phyloP scores from a whole-genome alignment of 768 basidiomycete species.

The Russula earlei region DNA sequence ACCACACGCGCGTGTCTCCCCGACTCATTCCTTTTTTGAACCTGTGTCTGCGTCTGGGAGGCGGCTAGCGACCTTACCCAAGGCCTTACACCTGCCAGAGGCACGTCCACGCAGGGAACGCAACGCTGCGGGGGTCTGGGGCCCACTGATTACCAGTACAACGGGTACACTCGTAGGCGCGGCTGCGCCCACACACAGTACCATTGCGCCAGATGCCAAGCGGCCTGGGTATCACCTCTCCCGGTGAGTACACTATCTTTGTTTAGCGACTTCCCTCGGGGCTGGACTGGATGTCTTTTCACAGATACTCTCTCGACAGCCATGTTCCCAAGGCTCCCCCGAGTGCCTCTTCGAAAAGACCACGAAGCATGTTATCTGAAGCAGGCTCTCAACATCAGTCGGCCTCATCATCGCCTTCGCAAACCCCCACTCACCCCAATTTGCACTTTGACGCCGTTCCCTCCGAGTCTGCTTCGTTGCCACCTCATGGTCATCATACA shows the following conservation, averaged over 20 bases:
- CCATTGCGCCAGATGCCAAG: slow-evolving; percentile 48
- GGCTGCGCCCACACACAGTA: slow-evolving; percentile 42
- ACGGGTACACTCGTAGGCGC: slow-evolving; percentile 53
- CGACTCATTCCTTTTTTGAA: slow-evolving; percentile 6
- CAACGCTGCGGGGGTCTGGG: slow-evolving; percentile 54
- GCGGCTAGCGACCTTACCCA: slow-evolving; percentile 8
- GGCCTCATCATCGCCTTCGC: background rate
- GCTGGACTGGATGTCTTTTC: background rate
- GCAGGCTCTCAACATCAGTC: background rate
- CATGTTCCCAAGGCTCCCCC: slow-evolving; percentile 10
- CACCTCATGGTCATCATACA: background rate
- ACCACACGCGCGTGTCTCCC: slow-evolving; percentile 1
- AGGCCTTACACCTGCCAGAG: slow-evolving; percentile 12
- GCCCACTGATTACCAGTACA: slow-evolving; percentile 58
- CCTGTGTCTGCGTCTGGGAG: slow-evolving; percentile 11
- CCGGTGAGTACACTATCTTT: slow-evolving; percentile 32
- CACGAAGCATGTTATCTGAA: slow-evolving; percentile 20
- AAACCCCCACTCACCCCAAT: background rate
- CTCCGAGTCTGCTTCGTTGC: background rate
- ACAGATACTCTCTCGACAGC: slow-evolving; percentile 26
- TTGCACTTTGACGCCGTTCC: background rate
- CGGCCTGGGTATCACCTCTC: slow-evolving; percentile 58
- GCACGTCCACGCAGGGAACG: slow-evolving; percentile 31
- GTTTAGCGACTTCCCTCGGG: background rate
- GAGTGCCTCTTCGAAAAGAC: background rate